Evolutionary conservation across 1,284 basidiomycete genomes (phyloP).

Genomic region (Earliella scabrosa): DNA sequence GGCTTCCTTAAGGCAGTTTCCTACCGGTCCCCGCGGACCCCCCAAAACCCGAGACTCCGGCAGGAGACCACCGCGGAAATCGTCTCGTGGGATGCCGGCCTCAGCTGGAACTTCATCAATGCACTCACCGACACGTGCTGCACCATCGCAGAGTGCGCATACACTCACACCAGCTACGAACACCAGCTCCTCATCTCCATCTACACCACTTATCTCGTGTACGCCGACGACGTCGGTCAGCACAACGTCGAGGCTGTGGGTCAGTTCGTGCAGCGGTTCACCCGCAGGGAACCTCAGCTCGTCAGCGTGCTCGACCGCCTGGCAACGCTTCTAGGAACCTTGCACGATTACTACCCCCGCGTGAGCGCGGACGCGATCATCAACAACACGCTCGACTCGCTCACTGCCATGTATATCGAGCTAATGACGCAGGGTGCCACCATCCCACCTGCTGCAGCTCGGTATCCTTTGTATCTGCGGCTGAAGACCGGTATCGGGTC

Average conservation of each 20-base stretch:
- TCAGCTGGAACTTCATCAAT: background rate
- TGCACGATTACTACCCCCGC: conserved; percentile 10
- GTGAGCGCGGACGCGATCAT: conserved; percentile 10
- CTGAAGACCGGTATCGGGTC: conserved; percentile 13
- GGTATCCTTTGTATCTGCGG: conserved; percentile 8
- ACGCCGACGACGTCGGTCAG: conserved; percentile 19
- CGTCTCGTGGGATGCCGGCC: conserved; percentile 12
- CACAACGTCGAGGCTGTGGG: conserved; percentile 14
- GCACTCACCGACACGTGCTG: conserved; percentile 8
- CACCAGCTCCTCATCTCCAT: conserved; percentile 17
- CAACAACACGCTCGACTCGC: conserved; percentile 11
- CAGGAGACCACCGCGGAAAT: conserved; percentile 9
- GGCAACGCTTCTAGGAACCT: conserved; percentile 7
- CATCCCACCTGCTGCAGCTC: conserved; percentile 3
- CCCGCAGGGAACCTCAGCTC: conserved; percentile 4
- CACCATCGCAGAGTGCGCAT: conserved; percentile 16
- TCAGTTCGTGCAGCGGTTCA: conserved; percentile 13
- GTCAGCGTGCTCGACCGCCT: conserved; percentile 14
- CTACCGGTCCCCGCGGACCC: conserved; percentile 4
- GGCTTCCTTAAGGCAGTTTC: conserved; percentile 8
- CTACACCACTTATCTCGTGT: conserved; percentile 17
- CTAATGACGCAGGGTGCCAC: conserved; percentile 1
- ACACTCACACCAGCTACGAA: conserved; percentile 13
- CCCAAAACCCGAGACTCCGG: conserved; percentile 5
- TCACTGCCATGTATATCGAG: conserved; percentile 14